These are phyloP conservation scores for Ligustrum vulgare DNA, from an alignment of 257 asterid genomes.

Conservation along the genomic window DNA sequence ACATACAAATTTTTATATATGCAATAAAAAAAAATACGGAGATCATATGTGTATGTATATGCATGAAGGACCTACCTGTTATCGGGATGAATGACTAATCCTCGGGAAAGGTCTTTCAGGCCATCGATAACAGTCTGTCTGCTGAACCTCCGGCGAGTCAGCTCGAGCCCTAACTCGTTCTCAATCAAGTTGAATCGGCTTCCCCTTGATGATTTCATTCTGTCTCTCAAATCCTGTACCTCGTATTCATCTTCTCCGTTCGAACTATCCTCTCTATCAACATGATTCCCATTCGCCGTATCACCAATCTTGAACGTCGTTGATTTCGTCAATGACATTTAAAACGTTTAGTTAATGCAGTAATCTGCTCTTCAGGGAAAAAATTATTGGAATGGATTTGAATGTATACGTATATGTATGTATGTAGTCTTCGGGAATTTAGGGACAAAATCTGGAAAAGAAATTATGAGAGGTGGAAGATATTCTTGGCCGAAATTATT, in stretches of 20 bases:
- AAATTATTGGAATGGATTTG: not conserved
- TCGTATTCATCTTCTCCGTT: slow-evolving; percentile 44
- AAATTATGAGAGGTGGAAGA: not conserved
- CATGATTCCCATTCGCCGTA: not conserved
- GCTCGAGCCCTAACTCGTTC: slow-evolving; percentile 46
- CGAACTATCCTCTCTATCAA: slow-evolving; percentile 20
- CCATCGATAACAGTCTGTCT: slow-evolving; percentile 53
- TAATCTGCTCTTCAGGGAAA: not conserved
- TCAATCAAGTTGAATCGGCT: slow-evolving; percentile 43
- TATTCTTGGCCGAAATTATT: not conserved
- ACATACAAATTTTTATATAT: not conserved
- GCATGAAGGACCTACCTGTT: slow-evolving; percentile 41
- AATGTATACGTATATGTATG: not conserved
- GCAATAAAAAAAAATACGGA: not conserved
- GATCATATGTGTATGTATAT: not conserved
- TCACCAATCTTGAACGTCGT: slow-evolving; percentile 20
- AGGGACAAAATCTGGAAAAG: not conserved
- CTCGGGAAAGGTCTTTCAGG: slow-evolving; percentile 53
- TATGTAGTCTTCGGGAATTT: not conserved
- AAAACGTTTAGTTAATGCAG: not conserved
- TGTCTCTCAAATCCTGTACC: slow-evolving; percentile 53
- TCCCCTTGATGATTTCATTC: slow-evolving; percentile 36
- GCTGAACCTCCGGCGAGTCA: slow-evolving; percentile 47
- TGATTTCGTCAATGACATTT: slow-evolving; percentile 23
- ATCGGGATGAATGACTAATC: slow-evolving; percentile 57